Evolutionary conservation across 2,329 filamentous ascomycete species (phyloP).

Genomic region (Alternaria panax): DNA sequence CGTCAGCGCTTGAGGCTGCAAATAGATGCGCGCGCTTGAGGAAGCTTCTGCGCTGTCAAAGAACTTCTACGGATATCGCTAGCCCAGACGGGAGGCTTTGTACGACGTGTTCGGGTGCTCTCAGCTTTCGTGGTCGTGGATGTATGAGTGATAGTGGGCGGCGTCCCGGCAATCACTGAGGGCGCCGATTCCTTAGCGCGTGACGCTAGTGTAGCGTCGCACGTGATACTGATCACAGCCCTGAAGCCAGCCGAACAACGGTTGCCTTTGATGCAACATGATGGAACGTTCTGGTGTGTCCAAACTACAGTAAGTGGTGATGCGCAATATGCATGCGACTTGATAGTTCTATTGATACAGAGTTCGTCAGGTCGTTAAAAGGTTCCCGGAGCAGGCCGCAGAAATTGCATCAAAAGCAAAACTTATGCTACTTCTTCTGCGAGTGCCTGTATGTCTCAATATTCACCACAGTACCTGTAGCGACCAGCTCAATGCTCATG

Average conservation of each 20-base stretch:
- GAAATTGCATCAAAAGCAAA: conserved; percentile 2
- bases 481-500: conserved; percentile 10
- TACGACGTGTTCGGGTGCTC: conserved; percentile 41
- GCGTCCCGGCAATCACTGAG: conserved; percentile 22
- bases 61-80: conserved; percentile 29
- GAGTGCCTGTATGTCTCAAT: background rate
- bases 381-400: background rate
- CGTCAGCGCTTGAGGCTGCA: conserved; percentile 41
- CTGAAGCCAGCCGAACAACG: conserved; percentile 2
- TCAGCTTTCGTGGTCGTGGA: conserved; percentile 42
- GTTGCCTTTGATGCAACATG: background rate
- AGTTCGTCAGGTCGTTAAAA: background rate
- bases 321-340: background rate
- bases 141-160: conserved; percentile 36
- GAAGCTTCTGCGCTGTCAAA: conserved; percentile 36
- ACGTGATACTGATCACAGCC: conserved; percentile 6
- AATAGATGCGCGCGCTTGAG: conserved; percentile 32
- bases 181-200: conserved; percentile 18
- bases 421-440: background rate
- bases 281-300: background rate
- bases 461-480: background rate
- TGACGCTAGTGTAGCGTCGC: conserved; percentile 15
- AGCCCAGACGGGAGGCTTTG: conserved; percentile 37
- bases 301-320: background rate
- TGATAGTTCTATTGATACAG: background rate